Conservation (phyloP, 257 asterid species). For the Solanum sejunctum region DNA sequence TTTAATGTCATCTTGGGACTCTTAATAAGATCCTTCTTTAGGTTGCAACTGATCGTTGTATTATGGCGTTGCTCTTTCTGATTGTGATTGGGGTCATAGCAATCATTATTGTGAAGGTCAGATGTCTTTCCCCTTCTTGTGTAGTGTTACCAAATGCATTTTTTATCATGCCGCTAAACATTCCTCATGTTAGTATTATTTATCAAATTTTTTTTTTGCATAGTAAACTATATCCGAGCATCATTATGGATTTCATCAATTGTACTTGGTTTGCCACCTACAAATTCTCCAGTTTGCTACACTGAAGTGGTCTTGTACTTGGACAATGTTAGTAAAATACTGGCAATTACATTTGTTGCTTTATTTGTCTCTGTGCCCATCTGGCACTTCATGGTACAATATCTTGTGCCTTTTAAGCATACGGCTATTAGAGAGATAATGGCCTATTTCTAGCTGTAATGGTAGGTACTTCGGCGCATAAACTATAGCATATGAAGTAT, state of each 20-base stretch:
- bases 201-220: neutral
- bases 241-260: neutral
- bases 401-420: neutral
- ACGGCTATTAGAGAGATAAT: neutral
- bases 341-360: neutral
- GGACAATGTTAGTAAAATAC: neutral
- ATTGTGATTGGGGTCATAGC: slow-evolving; percentile 87
- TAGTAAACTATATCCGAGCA: neutral
- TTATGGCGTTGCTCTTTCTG: slow-evolving; percentile 85
- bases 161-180: neutral
- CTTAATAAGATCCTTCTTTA: slow-evolving; percentile 24
- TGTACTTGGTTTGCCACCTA: neutral
- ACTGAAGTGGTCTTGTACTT: neutral
- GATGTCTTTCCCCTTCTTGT: slow-evolving; percentile 3
- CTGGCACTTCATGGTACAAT: neutral
- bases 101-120: slow-evolving; percentile 84
- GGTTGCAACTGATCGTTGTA: slow-evolving; percentile 98
- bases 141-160: neutral
- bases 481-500: neutral
- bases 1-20: slow-evolving; percentile 1
- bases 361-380: neutral
- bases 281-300: neutral
- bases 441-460: neutral
- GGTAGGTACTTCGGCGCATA: neutral
- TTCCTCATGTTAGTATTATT: neutral